phyloP scores from a whole-genome alignment of 78 protist genomes.

The Bigelowiella natans region DNA sequence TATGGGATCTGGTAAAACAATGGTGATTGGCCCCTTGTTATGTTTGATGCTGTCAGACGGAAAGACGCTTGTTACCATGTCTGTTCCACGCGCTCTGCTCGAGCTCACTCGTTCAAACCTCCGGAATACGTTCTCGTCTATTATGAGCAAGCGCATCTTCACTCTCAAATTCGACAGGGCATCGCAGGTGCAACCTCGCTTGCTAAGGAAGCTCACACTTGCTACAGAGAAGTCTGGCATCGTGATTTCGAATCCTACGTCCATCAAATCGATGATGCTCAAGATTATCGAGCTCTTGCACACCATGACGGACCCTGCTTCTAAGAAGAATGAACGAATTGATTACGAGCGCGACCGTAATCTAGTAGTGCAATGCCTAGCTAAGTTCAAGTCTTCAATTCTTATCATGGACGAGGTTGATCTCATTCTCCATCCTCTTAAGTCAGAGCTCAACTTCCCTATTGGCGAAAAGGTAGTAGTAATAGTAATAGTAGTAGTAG shows the following conservation, averaged over 20 bases:
- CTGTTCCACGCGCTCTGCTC: slow-evolving; percentile 50
- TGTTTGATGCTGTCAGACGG: slow-evolving; percentile 41
- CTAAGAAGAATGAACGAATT: background rate
- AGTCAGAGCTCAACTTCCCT: slow-evolving; percentile 69
- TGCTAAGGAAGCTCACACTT: background rate
- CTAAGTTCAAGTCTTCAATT: background rate
- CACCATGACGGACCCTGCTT: background rate
- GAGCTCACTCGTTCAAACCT: slow-evolving; percentile 32
- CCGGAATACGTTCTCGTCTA: slow-evolving; percentile 34
- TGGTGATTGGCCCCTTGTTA: slow-evolving; percentile 47
- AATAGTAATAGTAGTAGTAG: background rate
- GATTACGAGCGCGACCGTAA: background rate
- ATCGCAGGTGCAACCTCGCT: background rate
- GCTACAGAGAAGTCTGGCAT: slow-evolving; percentile 33
- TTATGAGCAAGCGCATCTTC: slow-evolving; percentile 40
- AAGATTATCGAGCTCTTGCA: slow-evolving; percentile 24
- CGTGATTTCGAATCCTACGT: slow-evolving; percentile 35
- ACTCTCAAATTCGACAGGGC: slow-evolving; percentile 40
- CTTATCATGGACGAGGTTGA: slow-evolving; percentile 55
- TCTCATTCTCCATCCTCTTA: slow-evolving; percentile 62
- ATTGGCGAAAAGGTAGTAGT: slow-evolving; percentile 40
- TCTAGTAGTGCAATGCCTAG: background rate
- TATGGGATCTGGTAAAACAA: slow-evolving; percentile 62
- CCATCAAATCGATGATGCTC: slow-evolving; percentile 36
- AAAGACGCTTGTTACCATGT: slow-evolving; percentile 10